phyloP scores from a whole-genome alignment of 345 rosid species.

The Pugionium dolabratum region DNA sequence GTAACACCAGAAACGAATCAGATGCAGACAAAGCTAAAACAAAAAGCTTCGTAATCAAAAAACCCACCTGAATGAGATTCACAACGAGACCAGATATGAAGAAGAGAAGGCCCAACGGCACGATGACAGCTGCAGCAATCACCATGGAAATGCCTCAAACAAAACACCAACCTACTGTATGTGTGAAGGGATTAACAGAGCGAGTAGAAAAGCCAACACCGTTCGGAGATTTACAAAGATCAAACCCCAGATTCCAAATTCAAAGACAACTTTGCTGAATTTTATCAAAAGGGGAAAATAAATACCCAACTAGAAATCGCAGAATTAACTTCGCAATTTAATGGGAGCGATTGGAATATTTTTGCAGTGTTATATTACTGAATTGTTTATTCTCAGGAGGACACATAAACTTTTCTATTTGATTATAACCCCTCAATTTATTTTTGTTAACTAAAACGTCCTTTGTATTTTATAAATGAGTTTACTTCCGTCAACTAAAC shows the following conservation, averaged over 20 bases:
- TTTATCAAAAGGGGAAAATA: background rate
- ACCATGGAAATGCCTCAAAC: slow-evolving; percentile 49
- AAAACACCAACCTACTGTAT: slow-evolving; percentile 13
- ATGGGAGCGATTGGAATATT: background rate
- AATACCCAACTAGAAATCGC: slow-evolving; percentile 23
- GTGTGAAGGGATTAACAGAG: background rate
- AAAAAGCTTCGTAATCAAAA: slow-evolving; percentile 2
- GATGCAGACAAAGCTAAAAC: background rate
- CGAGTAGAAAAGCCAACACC: background rate
- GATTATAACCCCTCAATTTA: background rate
- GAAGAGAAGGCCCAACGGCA: slow-evolving; percentile 82
- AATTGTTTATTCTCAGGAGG: slow-evolving; percentile 34
- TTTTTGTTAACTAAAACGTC: too few relatives aligned
- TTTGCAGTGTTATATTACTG: background rate
- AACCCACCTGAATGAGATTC: slow-evolving; percentile 96
- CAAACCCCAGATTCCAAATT: slow-evolving; percentile 12
- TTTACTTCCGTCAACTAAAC: too few relatives aligned
- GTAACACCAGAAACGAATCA: slow-evolving; percentile 8
- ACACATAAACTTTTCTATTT: background rate
- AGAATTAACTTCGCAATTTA: too few relatives aligned
- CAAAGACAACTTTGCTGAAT: slow-evolving; percentile 19
- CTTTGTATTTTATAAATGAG: too few relatives aligned
- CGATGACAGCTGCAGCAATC: slow-evolving; percentile 74
- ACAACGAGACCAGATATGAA: slow-evolving; percentile 83
- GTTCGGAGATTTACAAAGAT: slow-evolving; percentile 27